A percentile compares a stretch with the other conserved stretches of the same genome.
phyloP scores from a whole-genome alignment of 1,284 basidiomycete species.

The Apiotrichum sp. region DNA sequence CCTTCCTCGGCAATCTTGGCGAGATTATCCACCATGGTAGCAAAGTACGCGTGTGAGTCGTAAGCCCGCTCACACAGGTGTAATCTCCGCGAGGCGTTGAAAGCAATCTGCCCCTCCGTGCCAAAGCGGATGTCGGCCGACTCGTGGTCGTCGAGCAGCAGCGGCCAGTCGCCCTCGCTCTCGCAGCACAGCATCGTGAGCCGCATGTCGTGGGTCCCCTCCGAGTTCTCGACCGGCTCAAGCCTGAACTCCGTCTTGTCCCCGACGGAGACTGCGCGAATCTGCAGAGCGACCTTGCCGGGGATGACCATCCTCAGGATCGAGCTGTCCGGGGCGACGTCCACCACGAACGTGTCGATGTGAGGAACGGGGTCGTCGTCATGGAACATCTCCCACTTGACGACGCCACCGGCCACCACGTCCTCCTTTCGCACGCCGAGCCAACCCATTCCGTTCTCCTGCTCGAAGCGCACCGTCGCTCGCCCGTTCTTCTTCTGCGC shows the following conservation, averaged over 20 bases:
- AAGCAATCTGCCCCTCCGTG: slow-evolving; percentile 38
- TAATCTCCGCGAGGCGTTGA: slow-evolving; percentile 36
- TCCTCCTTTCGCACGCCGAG: slow-evolving; percentile 27
- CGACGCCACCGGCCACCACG: slow-evolving; percentile 12
- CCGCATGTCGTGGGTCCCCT: slow-evolving; percentile 32
- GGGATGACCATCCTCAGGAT: slow-evolving; percentile 33
- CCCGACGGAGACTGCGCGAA: slow-evolving; percentile 11
- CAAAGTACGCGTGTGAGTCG: slow-evolving; percentile 23
- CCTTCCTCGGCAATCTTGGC: not conserved
- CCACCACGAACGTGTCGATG: slow-evolving; percentile 29
- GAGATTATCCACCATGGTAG: slow-evolving; percentile 3
- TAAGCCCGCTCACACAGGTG: slow-evolving; percentile 37
- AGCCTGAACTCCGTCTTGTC: slow-evolving; percentile 12
- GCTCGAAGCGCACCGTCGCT: slow-evolving; percentile 25
- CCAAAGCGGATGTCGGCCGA: slow-evolving; percentile 42
- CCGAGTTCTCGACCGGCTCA: slow-evolving; percentile 3
- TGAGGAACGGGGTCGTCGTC: slow-evolving; percentile 14
- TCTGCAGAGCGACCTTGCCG: slow-evolving; percentile 21
- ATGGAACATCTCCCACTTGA: slow-evolving; percentile 28
- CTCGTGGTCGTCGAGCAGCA: slow-evolving; percentile 45
- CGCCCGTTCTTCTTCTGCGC: slow-evolving; percentile 12
- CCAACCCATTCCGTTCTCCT: slow-evolving; percentile 36
- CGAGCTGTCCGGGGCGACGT: slow-evolving; percentile 32
- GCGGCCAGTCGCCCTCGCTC: slow-evolving; percentile 42
- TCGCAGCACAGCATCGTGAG: slow-evolving; percentile 45